These are phyloP conservation scores for Periconia sp. DNA, from an alignment of 2,329 filamentous ascomycete genomes.

Conservation along the genomic window DNA sequence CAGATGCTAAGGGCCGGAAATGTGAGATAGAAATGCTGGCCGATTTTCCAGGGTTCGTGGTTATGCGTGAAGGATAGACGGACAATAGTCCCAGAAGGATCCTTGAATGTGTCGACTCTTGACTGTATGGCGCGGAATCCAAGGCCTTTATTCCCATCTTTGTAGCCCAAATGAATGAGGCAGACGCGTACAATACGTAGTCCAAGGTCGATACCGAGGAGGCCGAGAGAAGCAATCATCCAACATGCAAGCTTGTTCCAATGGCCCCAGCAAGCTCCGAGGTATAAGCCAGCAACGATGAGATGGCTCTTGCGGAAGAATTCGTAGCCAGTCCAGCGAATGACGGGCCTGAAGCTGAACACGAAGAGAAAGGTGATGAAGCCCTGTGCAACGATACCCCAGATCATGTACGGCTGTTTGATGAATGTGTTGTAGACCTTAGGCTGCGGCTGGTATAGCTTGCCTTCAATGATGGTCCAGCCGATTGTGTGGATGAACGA, in stretches of 20 bases:
- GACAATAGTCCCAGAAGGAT: slow-evolving; percentile 60
- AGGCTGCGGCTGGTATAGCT: slow-evolving; percentile 74
- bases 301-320: slow-evolving; percentile 77
- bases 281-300: slow-evolving; percentile 72
- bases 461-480: slow-evolving; percentile 70
- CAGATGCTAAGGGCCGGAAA: slow-evolving; percentile 70
- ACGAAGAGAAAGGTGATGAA: slow-evolving; percentile 66
- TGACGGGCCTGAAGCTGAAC: slow-evolving; percentile 63
- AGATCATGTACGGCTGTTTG: slow-evolving; percentile 70
- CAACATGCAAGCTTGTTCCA: slow-evolving; percentile 73
- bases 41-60: slow-evolving; percentile 67
- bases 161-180: slow-evolving; percentile 65
- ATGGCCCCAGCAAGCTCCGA: slow-evolving; percentile 76
- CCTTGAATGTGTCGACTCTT: slow-evolving; percentile 56
- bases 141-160: slow-evolving; percentile 50
- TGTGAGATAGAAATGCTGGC: slow-evolving; percentile 74
- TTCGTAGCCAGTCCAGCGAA: slow-evolving; percentile 73
- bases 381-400: slow-evolving; percentile 71
- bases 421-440: slow-evolving; percentile 63
- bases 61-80: slow-evolving; percentile 68
- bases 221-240: slow-evolving; percentile 67
- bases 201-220: slow-evolving; percentile 69
- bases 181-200: slow-evolving; percentile 63
- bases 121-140: slow-evolving; percentile 64
- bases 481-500: slow-evolving; percentile 71